Conservation (phyloP, 345 rosid species). For the Citrus medica region DNA sequence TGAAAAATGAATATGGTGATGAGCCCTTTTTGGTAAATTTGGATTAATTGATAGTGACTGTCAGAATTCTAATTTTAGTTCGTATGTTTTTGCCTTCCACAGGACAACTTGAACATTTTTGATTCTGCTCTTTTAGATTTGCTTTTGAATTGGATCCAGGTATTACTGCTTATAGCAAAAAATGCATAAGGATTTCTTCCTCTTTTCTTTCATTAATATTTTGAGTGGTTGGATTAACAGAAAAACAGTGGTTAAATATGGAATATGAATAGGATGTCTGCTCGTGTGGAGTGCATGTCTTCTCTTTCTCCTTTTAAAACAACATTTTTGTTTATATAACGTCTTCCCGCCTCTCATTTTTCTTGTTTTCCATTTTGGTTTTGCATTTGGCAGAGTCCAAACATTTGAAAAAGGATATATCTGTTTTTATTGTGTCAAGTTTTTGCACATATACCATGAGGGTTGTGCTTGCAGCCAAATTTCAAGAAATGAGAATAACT, state of each 20-base stretch:
- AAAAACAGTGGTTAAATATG: neutral
- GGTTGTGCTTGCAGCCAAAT: neutral
- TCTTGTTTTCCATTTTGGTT: neutral
- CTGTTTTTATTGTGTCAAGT: neutral
- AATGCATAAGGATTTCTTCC: neutral
- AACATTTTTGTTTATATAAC: neutral
- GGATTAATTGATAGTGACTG: neutral
- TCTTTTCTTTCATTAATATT: neutral
- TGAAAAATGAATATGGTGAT: neutral
- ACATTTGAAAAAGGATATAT: neutral
- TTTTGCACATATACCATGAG: neutral
- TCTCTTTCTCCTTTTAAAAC: no score
- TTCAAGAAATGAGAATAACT: neutral
- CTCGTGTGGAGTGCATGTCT: no score
- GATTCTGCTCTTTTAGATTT: slow-evolving; percentile 47
- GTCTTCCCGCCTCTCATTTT: neutral
- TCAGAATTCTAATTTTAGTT: neutral
- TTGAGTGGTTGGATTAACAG: neutral
- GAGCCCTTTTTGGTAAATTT: neutral
- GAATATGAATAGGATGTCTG: neutral
- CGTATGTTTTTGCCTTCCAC: slow-evolving; percentile 13
- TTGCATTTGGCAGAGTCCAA: neutral
- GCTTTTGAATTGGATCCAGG: slow-evolving; percentile 87
- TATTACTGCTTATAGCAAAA: slow-evolving; percentile 16
- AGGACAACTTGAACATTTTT: slow-evolving; percentile 31